phyloP scores from a whole-genome alignment of 2,329 filamentous ascomycete species.

The Raffaelea ambrosiae region DNA sequence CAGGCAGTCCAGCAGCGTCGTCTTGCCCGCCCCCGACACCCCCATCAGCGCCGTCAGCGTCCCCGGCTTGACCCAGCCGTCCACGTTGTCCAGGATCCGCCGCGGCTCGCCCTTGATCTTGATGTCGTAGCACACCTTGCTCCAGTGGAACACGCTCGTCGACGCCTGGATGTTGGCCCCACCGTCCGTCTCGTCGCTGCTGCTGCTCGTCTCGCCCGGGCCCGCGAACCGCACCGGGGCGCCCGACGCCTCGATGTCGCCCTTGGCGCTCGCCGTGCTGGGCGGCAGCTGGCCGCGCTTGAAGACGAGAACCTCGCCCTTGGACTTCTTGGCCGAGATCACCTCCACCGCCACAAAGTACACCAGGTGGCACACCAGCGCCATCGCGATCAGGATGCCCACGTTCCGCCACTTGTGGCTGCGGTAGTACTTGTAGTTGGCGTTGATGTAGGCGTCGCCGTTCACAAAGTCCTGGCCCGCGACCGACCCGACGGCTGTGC shows the following conservation, averaged over 20 bases:
- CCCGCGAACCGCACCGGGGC: background rate
- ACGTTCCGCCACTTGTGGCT: constrained; percentile 60
- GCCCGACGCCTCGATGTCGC: background rate
- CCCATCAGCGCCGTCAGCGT: constrained; percentile 88
- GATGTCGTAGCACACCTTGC: constrained; percentile 67
- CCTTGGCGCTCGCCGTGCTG: constrained; percentile 36
- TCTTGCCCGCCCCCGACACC: constrained; percentile 86
- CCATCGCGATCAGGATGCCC: constrained; percentile 58
- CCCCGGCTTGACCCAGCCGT: constrained; percentile 90
- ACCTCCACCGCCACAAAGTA: constrained; percentile 58
- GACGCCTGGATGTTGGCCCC: no score
- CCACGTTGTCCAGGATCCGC: constrained; percentile 76
- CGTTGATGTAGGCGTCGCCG: constrained; percentile 49
- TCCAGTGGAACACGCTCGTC: constrained; percentile 75
- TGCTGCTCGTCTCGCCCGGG: constrained; percentile 2
- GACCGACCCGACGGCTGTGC: constrained; percentile 47
- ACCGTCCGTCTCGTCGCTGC: no score
- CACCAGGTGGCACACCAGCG: constrained; percentile 46
- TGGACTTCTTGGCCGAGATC: constrained; percentile 58
- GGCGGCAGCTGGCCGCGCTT: constrained; percentile 54
- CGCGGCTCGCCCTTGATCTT: constrained; percentile 72
- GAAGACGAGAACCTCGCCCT: constrained; percentile 70
- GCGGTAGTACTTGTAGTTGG: constrained; percentile 46
- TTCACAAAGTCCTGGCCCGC: constrained; percentile 41
- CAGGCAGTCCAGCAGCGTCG: constrained; percentile 77